These are phyloP conservation scores for Lodderomyces elongisporus DNA, from an alignment of 1,139 yeast genomes.

Conservation along the genomic window DNA sequence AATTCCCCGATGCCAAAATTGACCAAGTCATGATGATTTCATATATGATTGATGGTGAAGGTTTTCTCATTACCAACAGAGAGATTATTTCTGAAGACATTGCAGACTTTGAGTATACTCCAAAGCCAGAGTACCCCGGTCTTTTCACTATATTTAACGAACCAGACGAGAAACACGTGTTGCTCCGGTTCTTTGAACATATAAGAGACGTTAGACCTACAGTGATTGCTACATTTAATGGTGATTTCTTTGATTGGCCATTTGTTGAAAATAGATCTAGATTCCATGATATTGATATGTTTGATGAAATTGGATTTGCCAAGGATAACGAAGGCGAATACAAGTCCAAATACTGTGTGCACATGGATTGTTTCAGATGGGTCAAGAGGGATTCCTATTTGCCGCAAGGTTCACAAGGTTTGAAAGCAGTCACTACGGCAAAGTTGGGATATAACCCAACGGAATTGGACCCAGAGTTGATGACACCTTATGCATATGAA, in stretches of 20 bases:
- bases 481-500: conserved; percentile 96
- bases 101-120: conserved; percentile 95
- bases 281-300: conserved; percentile 82
- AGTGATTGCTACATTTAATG: conserved; percentile 94
- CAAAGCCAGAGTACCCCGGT: conserved; percentile 95
- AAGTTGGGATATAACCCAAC: conserved; percentile 95
- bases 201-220: conserved; percentile 85
- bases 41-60: conserved; percentile 98
- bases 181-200: conserved; percentile 82
- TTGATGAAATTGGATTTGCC: conserved; percentile 90
- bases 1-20: conserved; percentile 88
- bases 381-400: conserved; percentile 97
- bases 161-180: conserved; percentile 69
- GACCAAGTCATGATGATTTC: conserved; percentile 99
- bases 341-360: conserved; percentile 87
- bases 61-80: conserved; percentile 86
- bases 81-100: conserved; percentile 93
- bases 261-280: conserved; percentile 86
- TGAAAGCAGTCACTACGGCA: conserved; percentile 95
- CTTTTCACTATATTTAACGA: conserved; percentile 87
- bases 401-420: conserved; percentile 98
- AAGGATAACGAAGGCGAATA: conserved; percentile 88
- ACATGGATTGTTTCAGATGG: conserved; percentile 98
- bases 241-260: conserved; percentile 99
- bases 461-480: conserved; percentile 93